Evolutionary conservation across 192 early-diverging fungal species (phyloP).

Genomic region (Mortierella alpina): DNA sequence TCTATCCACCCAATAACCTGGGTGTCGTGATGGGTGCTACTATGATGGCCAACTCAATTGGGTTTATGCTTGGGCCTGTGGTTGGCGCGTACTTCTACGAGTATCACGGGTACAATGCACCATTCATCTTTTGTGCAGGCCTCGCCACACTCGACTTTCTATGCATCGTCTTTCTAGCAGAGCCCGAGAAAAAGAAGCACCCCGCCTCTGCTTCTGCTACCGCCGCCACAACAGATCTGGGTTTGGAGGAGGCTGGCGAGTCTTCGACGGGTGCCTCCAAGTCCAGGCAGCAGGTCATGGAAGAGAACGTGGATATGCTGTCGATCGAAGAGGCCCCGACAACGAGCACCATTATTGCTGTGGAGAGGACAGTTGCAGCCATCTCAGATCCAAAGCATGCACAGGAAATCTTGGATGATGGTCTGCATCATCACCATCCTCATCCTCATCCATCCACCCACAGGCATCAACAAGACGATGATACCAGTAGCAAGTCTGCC

Average conservation of each 20-base stretch:
- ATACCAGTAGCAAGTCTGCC: neutral
- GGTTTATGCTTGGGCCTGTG: conserved; percentile 75
- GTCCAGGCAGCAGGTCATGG: neutral
- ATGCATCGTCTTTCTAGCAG: conserved; percentile 69
- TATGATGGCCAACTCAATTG: conserved; percentile 73
- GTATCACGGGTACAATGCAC: conserved; percentile 72
- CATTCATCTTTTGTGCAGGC: conserved; percentile 75
- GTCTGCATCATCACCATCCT: conserved; percentile 9
- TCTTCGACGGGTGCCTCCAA: neutral
- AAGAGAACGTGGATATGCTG: conserved; percentile 22
- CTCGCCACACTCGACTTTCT: conserved; percentile 71
- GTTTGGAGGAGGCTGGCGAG: neutral
- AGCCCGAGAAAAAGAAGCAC: conserved; percentile 60
- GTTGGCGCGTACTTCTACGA: conserved; percentile 74
- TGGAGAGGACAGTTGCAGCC: conserved; percentile 19
- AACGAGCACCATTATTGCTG: conserved; percentile 32
- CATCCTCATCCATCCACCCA: neutral
- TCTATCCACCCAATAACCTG: conserved; percentile 67
- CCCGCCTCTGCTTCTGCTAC: neutral
- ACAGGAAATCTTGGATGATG: conserved; percentile 47
- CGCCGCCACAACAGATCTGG: neutral
- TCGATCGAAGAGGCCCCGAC: conserved; percentile 18
- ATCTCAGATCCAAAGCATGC: conserved; percentile 41
- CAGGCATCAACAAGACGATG: conserved; percentile 6
- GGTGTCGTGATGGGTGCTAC: conserved; percentile 81